A percentile compares a stretch with the other conserved stretches of the same genome.
These are phyloP conservation scores for Aphanomyces invadans DNA, from an alignment of 352 stramenopile genomes.

Conservation along the genomic window DNA sequence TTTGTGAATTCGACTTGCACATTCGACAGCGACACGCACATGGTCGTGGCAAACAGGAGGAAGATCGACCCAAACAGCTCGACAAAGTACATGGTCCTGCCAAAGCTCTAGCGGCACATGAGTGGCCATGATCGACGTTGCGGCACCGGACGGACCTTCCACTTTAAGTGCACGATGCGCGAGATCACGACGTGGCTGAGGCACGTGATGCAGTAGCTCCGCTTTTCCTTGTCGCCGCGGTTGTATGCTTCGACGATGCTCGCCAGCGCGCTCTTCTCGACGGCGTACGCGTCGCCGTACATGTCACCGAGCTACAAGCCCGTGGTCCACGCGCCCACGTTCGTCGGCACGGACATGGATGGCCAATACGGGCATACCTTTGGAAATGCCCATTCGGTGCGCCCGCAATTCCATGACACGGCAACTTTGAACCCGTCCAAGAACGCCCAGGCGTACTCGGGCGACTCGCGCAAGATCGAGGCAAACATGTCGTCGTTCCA, in stretches of 20 bases:
- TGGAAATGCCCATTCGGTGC: not conserved
- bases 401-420: not conserved
- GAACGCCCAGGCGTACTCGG: conserved; percentile 9
- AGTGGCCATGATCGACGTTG: not conserved
- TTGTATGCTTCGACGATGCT: conserved; percentile 1
- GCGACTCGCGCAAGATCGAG: not conserved
- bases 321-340: not conserved
- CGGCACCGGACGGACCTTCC: not conserved
- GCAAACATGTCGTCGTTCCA: conserved; percentile 12
- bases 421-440: not conserved
- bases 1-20: conserved; percentile 5
- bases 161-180: conserved; percentile 8
- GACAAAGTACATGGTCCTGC: not conserved
- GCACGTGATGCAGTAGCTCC: not conserved
- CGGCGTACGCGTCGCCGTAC: not conserved
- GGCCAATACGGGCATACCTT: not conserved
- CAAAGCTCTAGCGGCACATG: not conserved
- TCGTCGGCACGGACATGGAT: too few species aligned
- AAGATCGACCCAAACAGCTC: conserved; percentile 13
- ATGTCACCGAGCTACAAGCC: conserved; percentile 13
- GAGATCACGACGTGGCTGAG: not conserved
- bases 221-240: not conserved
- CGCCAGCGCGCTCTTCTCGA: not conserved
- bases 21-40: conserved; percentile 2
- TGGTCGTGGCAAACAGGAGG: not conserved